A percentile compares a stretch with the other conserved stretches of the same genome.
Conservation (phyloP, 177 flowering plant genomes). For the Vitis hybrid region DNA sequence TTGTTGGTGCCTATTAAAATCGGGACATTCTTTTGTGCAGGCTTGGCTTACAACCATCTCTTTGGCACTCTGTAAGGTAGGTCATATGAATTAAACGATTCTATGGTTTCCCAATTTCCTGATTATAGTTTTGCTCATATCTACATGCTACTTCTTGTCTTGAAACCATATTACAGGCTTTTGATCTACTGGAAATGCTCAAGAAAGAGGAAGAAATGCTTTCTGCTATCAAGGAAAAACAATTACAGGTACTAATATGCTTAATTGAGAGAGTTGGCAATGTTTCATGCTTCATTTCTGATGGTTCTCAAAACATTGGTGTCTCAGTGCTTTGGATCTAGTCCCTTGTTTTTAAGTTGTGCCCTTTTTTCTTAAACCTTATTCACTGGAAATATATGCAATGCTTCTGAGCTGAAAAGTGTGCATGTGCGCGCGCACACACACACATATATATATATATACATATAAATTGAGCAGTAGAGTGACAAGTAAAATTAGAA, state of each 20-base stretch:
- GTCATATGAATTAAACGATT: slow-evolving; percentile 9
- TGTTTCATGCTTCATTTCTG: no score
- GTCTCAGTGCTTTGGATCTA: no score
- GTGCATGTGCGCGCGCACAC: no score
- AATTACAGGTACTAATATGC: slow-evolving; percentile 55
- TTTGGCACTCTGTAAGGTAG: slow-evolving; percentile 89
- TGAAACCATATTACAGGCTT: slow-evolving; percentile 50
- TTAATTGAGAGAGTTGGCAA: background rate
- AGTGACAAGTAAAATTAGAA: no score
- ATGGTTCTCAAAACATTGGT: no score
- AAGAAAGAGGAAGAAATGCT: slow-evolving; percentile 98
- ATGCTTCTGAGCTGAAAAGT: no score
- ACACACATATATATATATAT: no score
- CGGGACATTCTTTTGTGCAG: slow-evolving; percentile 36
- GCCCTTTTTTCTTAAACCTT: no score
- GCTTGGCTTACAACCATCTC: slow-evolving; percentile 91
- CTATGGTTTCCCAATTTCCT: no score
- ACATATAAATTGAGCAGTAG: no score
- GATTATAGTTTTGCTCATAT: background rate
- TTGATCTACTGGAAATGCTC: slow-evolving; percentile 90
- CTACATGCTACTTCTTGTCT: slow-evolving; percentile 1
- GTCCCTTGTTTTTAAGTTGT: no score
- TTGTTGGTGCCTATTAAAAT: background rate
- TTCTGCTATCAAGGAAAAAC: slow-evolving; percentile 68
- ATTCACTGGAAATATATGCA: no score